Evolutionary conservation across 441 rosid species (phyloP).

Genomic region (Macaranga tanarius): DNA sequence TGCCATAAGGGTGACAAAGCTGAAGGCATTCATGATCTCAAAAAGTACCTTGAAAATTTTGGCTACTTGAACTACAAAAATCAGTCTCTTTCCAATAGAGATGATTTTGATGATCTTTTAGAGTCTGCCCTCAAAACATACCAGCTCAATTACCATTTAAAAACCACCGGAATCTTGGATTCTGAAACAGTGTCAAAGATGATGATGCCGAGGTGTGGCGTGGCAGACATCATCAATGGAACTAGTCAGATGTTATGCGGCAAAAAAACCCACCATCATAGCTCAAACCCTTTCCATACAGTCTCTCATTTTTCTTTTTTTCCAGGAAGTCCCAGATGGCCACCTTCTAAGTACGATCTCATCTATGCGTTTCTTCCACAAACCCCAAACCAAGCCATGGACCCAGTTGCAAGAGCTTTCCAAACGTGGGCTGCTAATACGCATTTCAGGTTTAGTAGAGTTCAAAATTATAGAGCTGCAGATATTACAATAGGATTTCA

Average conservation of each 20-base stretch:
- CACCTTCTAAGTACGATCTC: constrained; percentile 21
- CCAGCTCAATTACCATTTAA: constrained; percentile 29
- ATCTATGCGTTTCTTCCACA: constrained; percentile 22
- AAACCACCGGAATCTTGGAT: constrained; percentile 26
- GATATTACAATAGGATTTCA: constrained; percentile 9
- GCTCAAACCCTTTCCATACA: constrained; percentile 4
- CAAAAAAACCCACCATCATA: not conserved
- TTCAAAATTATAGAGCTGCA: not conserved
- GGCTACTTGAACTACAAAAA: constrained; percentile 20
- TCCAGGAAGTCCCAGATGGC: constrained; percentile 18
- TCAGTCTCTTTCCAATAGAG: not conserved
- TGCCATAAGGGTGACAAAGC: constrained; percentile 25
- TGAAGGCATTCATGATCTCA: constrained; percentile 26
- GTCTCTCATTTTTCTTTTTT: constrained; percentile 28
- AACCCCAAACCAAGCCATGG: constrained; percentile 5
- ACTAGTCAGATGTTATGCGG: constrained; percentile 2
- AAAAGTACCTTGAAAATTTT: constrained; percentile 21
- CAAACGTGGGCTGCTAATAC: constrained; percentile 25
- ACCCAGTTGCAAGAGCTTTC: constrained; percentile 26
- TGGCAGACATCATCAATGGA: constrained; percentile 23
- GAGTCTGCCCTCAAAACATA: constrained; percentile 33
- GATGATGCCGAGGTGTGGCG: constrained; percentile 34
- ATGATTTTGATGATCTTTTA: constrained; percentile 30
- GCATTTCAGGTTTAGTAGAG: constrained; percentile 24
- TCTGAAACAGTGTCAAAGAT: constrained; percentile 19